Conservation (phyloP, 1,284 basidiomycete species). For the Cryptococcus floricola region DNA sequence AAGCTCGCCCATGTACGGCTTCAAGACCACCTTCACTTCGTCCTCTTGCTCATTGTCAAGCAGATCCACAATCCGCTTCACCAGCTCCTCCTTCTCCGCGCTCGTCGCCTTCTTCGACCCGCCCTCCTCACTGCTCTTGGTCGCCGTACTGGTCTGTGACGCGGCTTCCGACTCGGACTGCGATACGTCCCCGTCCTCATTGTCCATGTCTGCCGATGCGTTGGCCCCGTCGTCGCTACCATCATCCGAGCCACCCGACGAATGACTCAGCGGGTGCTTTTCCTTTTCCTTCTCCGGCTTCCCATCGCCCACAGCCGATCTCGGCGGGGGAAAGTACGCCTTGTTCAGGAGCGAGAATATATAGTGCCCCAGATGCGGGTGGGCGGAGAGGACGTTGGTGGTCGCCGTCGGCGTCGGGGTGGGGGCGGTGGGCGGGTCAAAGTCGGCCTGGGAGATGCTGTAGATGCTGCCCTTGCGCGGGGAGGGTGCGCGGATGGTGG, state of each 20-base stretch:
- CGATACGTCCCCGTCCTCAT: not conserved
- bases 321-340: constrained; percentile 20
- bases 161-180: not conserved
- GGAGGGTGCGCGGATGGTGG: not conserved
- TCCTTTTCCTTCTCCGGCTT: not conserved
- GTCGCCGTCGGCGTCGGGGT: constrained; percentile 6
- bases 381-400: constrained; percentile 26
- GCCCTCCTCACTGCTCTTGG: constrained; percentile 1
- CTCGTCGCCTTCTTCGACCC: not conserved
- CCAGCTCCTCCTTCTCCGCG: constrained; percentile 52
- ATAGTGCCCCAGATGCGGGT: constrained; percentile 43
- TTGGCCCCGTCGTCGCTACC: constrained; percentile 25
- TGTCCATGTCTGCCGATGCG: not conserved
- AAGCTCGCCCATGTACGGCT: constrained; percentile 65
- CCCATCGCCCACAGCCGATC: not conserved
- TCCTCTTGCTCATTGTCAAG: constrained; percentile 81
- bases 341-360: constrained; percentile 36
- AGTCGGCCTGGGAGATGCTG: not conserved
- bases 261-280: constrained; percentile 45
- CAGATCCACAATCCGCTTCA: constrained; percentile 64
- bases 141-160: not conserved
- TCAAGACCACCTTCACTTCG: constrained; percentile 69
- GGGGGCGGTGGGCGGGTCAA: not conserved
- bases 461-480: not conserved
- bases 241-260: constrained; percentile 43